Base-by-base conservation (phyloP, 805 yeast genomes). In the Candida vaughaniae region DNA sequence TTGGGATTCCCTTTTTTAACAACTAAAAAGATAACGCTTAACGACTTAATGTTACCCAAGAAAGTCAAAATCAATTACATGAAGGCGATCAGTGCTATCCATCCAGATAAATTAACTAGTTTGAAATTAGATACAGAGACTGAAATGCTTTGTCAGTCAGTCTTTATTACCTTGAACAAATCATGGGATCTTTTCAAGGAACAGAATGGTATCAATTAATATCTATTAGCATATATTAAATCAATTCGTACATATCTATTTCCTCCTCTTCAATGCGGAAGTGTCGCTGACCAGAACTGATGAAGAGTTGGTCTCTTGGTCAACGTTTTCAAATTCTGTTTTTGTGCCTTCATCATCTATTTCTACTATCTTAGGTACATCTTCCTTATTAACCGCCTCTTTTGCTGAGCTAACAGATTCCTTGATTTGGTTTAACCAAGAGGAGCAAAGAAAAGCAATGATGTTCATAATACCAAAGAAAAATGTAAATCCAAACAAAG, bases 161-260 rank as follows among this genome's bases (percentile, higher is more conserved):
- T 91, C 0, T 93, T 93, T 55, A 84, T 89, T 26, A 71, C 80
- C 0, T 66, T 93, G 43, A 91, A 89, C 58, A 75, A 79, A 48
- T 89, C 97, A 2, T 93, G 99, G 98, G 97, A 87, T 48, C 62
- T 58, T 15, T 89, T 88, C 58, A 85, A 82, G 51, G 63, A 56
- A 27, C 75, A 75, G 39, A 84, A 85, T 34, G 48, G 46, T 29
- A 43, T 52, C 22, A 42, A 45, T 25, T 38, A 38, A 19, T n/a
- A n/a, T 10, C 22, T 15, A 18, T 20, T 12, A 17, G 8, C 14
- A 17, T 20, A 29, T 25, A 11, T 15, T 6, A 6, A 10, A n/a
- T n/a, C n/a, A n/a, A n/a, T n/a, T n/a, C n/a, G n/a, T n/a, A n/a
- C 23, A 10, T 7, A 20, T 20, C 10, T 20, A 16, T 25, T 16